Conservation (phyloP, 306 rosid genomes). For the Lupinus albus region DNA sequence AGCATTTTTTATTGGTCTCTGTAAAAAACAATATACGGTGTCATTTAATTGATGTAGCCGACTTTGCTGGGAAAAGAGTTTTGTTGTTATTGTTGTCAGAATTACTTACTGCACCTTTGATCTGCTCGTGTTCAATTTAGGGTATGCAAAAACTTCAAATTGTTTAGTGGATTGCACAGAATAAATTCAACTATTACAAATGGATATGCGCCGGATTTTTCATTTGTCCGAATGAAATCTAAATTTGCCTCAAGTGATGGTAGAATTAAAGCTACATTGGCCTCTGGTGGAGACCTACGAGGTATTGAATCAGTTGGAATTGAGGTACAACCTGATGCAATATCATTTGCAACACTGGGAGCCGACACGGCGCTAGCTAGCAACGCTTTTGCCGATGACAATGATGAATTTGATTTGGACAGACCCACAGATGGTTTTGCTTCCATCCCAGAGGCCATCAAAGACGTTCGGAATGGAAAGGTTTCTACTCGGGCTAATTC, state of each 20-base stretch:
- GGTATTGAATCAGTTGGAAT: slow-evolving; percentile 44
- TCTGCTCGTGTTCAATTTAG: slow-evolving; percentile 29
- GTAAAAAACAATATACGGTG: too few relatives aligned
- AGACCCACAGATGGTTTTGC: slow-evolving; percentile 75
- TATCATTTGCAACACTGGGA: slow-evolving; percentile 48
- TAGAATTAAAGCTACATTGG: slow-evolving; percentile 57
- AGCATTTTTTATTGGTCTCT: neutral
- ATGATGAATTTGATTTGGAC: slow-evolving; percentile 67
- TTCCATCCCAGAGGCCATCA: slow-evolving; percentile 74
- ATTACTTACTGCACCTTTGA: neutral
- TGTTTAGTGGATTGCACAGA: slow-evolving; percentile 38
- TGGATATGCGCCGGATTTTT: slow-evolving; percentile 25
- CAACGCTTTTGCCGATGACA: slow-evolving; percentile 52
- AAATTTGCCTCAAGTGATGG: slow-evolving; percentile 39
- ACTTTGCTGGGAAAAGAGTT: too few relatives aligned
- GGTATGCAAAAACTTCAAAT: slow-evolving; percentile 29
- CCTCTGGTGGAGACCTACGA: slow-evolving; percentile 56
- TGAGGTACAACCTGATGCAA: slow-evolving; percentile 46
- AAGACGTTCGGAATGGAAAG: slow-evolving; percentile 83
- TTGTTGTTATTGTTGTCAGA: neutral
- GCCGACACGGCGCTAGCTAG: slow-evolving; percentile 47
- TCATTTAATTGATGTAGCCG: too few relatives aligned
- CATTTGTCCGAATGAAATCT: slow-evolving; percentile 34
- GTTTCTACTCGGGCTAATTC: slow-evolving; percentile 37
- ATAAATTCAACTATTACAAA: slow-evolving; percentile 16